phyloP scores from a whole-genome alignment of 305 asterid species.

The Fraxinus velutina region DNA sequence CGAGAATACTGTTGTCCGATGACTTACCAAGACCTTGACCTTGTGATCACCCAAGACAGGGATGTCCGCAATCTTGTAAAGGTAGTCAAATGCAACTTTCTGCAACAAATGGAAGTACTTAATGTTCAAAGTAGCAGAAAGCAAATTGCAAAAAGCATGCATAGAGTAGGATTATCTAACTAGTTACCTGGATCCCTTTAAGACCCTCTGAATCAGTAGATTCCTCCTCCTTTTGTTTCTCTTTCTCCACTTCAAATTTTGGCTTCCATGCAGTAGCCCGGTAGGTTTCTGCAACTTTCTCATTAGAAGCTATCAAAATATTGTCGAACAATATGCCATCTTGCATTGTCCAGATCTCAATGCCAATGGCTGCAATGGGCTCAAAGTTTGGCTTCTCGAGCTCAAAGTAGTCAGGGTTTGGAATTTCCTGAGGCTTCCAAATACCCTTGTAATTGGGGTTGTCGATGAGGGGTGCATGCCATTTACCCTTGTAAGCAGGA shows the following conservation, averaged over 20 bases:
- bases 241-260: constrained; percentile 68
- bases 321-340: constrained; percentile 91
- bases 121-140: background rate
- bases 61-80: constrained; percentile 43
- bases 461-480: constrained; percentile 79
- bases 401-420: constrained; percentile 78
- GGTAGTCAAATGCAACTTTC: constrained; percentile 38
- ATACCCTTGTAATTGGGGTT: constrained; percentile 93
- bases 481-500: constrained; percentile 90
- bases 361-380: constrained; percentile 90
- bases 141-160: background rate
- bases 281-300: constrained; percentile 63
- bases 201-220: constrained; percentile 58
- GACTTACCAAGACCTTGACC: constrained; percentile 37
- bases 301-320: constrained; percentile 64
- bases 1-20: background rate
- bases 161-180: background rate
- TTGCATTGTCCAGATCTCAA: constrained; percentile 99
- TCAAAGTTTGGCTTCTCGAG: constrained; percentile 78
- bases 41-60: constrained; percentile 45
- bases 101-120: constrained; percentile 12
- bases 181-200: constrained; percentile 70
- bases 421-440: constrained; percentile 83
- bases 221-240: constrained; percentile 65
- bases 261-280: constrained; percentile 72